Percentiles rank a stretch among this genome's conserved stretches.
Conservation (phyloP, 1,139 yeast species). For the Saccharomyces hybrid region DNA sequence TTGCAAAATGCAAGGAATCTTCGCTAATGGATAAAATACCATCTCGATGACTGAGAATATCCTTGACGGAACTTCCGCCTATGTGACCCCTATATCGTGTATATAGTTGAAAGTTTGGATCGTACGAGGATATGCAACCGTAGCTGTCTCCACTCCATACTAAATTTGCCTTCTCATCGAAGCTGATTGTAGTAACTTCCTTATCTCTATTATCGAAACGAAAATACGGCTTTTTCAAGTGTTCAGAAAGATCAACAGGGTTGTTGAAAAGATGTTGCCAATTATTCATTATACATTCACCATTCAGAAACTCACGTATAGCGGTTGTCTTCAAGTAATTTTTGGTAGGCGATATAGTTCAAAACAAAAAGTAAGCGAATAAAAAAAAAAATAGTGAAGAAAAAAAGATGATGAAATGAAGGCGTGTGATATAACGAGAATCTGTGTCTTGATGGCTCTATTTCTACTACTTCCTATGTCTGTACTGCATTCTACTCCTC, state of each 20-base stretch:
- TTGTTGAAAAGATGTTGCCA: slow-evolving; percentile 31
- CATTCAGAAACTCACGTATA: neutral
- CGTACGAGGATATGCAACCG: slow-evolving; percentile 44
- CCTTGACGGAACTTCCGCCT: slow-evolving; percentile 39
- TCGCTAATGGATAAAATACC: slow-evolving; percentile 55
- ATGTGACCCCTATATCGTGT: slow-evolving; percentile 45
- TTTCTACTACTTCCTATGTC: neutral
- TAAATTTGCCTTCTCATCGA: slow-evolving; percentile 67
- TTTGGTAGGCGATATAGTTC: neutral
- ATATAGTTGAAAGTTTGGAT: slow-evolving; percentile 33
- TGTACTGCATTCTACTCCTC: neutral
- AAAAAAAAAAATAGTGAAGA: neutral
- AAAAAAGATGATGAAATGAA: neutral
- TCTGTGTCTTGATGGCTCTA: neutral
- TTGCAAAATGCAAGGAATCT: slow-evolving; percentile 46
- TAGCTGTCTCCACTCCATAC: slow-evolving; percentile 77
- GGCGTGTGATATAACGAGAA: neutral
- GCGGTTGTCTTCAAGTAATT: neutral
- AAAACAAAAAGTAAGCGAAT: neutral
- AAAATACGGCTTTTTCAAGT: slow-evolving; percentile 28
- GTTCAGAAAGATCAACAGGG: slow-evolving; percentile 27
- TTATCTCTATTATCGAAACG: slow-evolving; percentile 29
- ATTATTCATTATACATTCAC: slow-evolving; percentile 24
- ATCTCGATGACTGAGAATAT: slow-evolving; percentile 45
- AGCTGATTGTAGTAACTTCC: slow-evolving; percentile 33